Evolutionary conservation across 2,329 filamentous ascomycete genomes (phyloP), one percentile per base, ranked within the genome.

Genomic region (Neofusicoccum ribis): DNA sequence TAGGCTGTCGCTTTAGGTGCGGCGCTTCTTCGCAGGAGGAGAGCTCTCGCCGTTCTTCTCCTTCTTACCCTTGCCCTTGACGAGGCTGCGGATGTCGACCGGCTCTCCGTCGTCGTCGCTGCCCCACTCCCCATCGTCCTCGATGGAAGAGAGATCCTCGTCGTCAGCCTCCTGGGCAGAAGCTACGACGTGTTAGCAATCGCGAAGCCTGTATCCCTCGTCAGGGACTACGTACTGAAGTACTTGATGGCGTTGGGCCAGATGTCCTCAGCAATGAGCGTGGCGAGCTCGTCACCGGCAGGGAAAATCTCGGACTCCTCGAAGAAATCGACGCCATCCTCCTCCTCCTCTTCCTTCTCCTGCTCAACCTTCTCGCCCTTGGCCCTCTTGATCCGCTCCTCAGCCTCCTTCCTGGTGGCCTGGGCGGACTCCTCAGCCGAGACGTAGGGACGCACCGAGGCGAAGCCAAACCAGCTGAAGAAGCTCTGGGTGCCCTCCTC

Each of bases 221-320:
- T 31, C 54, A 52, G 12, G 31, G 9, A 43, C 14, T 2, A 86
- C 91, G 80, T 82, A 95, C 92, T 91, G 81, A 95, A 98, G 81
- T 95, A 96, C 78, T 91, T 92, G 77, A 96, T 89, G 65, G 93
- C 94, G 68, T 88, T 88, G 54, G 92, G 91, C 89, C 90, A 97
- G 61, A 98, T 81, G 71, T 98, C 94, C 75, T 98, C 93, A 8
- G 90, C 88, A 70, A 98, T 83, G 67, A 88, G 84, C 68, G 92
- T 85, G 44, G 93, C 93, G 54, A 98, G 78, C 67, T 93, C 90
- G 70, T 96, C 92, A 23, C 91, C 94, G 49, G 88, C 88, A n/a
- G 91, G 90, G 83, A 95, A 97, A 71, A 96, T 89, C 79, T 97
- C 94, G 54, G 89, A 84, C 63, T 89, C 87, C 67, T 89, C 85